Conservation (phyloP, 192 early-diverging fungal species). For the Rhizophagus prolifer region DNA sequence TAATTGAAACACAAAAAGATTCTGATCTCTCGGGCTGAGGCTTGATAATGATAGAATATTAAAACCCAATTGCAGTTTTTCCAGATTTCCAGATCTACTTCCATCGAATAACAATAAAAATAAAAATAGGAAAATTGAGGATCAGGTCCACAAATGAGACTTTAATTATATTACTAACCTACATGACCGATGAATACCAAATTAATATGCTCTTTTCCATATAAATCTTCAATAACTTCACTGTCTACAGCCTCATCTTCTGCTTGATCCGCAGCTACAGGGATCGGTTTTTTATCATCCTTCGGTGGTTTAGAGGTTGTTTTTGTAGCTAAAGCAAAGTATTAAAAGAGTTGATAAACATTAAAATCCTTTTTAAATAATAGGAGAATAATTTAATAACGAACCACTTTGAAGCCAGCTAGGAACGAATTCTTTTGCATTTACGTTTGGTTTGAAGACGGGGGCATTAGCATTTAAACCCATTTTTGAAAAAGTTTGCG, state of each 20-base stretch:
- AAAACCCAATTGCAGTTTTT: neutral
- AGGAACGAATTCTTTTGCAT: slow-evolving; percentile 75
- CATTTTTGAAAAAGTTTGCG: slow-evolving; percentile 52
- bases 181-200: slow-evolving; percentile 99
- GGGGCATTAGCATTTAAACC: slow-evolving; percentile 63
- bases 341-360: neutral
- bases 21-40: neutral
- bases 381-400: slow-evolving; percentile 26
- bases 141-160: neutral
- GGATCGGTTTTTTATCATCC: slow-evolving; percentile 3
- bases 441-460: slow-evolving; percentile 67
- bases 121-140: neutral
- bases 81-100: too few relatives aligned
- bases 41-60: neutral
- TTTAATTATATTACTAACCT: slow-evolving; percentile 49
- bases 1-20: neutral
- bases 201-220: slow-evolving; percentile 94
- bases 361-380: too few relatives aligned
- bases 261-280: slow-evolving; percentile 38
- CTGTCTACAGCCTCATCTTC: slow-evolving; percentile 52
- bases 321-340: slow-evolving; percentile 23
- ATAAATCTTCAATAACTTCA: slow-evolving; percentile 64
- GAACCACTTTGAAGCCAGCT: slow-evolving; percentile 49
- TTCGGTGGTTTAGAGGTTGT: slow-evolving; percentile 17
- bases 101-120: neutral